Evolutionary conservation across 2,329 filamentous ascomycete species (phyloP), one percentile per base, ranked within the genome.

Genomic region (Aspergillus eucalypticola): DNA sequence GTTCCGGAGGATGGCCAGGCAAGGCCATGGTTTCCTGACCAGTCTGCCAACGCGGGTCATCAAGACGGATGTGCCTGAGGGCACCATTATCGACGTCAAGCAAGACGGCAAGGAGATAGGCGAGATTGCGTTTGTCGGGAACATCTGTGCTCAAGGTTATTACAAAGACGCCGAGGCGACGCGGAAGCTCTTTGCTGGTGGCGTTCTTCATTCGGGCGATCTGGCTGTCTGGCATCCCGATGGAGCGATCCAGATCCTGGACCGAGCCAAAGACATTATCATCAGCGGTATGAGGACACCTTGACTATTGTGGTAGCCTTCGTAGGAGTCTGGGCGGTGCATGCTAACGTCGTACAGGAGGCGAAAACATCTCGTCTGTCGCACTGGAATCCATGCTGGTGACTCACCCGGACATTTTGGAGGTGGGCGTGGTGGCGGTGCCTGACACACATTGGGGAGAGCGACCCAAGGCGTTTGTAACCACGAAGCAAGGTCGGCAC

Each of bases 191-290:
- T 98, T 96, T 75, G 88, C 87, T 0, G 95, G 95, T 6, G 93
- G 93, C 3, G 92, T 88, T 19, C 79, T 92, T 69, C 95, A 96
- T 77, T 94, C 90, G 15, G 95, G 95, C 0, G 95, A 99, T 75
- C 77, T 99, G 52, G 95, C 95, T 0, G 93, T 98, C 0, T 93
- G 91, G 90, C 91, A 97, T 78, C 84, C 89, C 0, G 95, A 98
- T 73, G 93, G 94, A 1, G 90, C 91, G 60, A 88, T 92, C 48
- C 92, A 98, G 80, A 96, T 99, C 64, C 81, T 96, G 60, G 95
- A 99, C 77, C 85, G 95, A 19, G 91, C 92, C 13, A 99, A 99
- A 81, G 95, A 99, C 73, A 97, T 99, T 56, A 99, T 99, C 71
- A 99, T 99, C 64, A 96, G 91, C 56, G 91, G 90, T 91, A 81